These are phyloP conservation scores for Salix suchowensis DNA, from an alignment of 345 rosid genomes.

Conservation along the genomic window DNA sequence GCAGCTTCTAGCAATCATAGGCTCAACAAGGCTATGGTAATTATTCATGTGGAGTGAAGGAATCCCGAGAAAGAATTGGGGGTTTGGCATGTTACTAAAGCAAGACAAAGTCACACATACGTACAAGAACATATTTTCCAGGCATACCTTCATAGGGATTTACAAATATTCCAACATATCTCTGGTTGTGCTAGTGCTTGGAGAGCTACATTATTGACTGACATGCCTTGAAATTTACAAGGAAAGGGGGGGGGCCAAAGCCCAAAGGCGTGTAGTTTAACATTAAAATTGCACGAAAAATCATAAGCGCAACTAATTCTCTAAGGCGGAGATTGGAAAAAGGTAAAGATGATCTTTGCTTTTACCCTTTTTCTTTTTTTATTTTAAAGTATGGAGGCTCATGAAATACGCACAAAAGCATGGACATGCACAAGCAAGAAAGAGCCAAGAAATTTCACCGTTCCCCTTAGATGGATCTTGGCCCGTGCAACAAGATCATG, in stretches of 20 bases:
- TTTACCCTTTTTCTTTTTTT: background rate
- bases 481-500: constrained; percentile 13
- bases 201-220: constrained; percentile 26
- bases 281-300: constrained; percentile 43
- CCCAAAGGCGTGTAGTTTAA: constrained; percentile 8
- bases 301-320: constrained; percentile 38
- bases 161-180: constrained; percentile 32
- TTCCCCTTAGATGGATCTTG: constrained; percentile 19
- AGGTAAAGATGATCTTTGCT: constrained; percentile 32
- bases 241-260: constrained; percentile 4
- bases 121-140: constrained; percentile 40
- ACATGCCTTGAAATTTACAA: constrained; percentile 42
- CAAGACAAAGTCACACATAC: constrained; percentile 50
- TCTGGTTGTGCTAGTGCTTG: constrained; percentile 8
- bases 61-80: constrained; percentile 33
- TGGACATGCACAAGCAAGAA: constrained; percentile 13
- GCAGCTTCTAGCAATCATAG: constrained; percentile 1
- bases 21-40: background rate
- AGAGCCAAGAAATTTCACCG: constrained; percentile 7
- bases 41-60: constrained; percentile 23
- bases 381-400: constrained; percentile 23
- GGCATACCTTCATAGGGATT: constrained; percentile 42
- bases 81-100: constrained; percentile 84
- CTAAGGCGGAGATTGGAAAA: constrained; percentile 35
- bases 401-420: constrained; percentile 18